Percentiles rank a stretch among this genome's conserved stretches.
phyloP scores from a whole-genome alignment of 2,329 filamentous ascomycete genomes.

The Pestalotiopsis sp. region DNA sequence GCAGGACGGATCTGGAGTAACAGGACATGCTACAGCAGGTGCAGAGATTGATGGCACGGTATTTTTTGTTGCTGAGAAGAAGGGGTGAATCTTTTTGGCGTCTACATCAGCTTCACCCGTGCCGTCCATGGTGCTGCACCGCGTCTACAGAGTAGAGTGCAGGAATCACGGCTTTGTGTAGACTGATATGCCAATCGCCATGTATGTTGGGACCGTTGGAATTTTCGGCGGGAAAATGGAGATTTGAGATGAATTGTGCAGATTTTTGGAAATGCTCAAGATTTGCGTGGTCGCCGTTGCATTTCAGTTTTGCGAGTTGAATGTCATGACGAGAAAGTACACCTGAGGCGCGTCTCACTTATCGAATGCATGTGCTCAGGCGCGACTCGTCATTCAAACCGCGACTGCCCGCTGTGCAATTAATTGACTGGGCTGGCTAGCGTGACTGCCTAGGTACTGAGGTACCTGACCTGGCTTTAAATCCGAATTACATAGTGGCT shows the following conservation, averaged over 20 bases:
- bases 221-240: too few relatives aligned
- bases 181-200: not conserved
- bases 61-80: conserved; percentile 44
- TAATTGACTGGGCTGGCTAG: not conserved
- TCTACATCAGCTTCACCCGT: conserved; percentile 29
- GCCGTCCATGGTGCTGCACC: conserved; percentile 46
- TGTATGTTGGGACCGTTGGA: not conserved
- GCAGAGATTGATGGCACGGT: conserved; percentile 16
- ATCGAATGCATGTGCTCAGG: not conserved
- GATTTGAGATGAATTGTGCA: too few relatives aligned
- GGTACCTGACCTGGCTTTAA: not conserved
- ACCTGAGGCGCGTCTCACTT: conserved; percentile 2
- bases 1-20: conserved; percentile 34
- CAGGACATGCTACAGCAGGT: conserved; percentile 21
- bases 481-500: not conserved
- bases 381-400: conserved; percentile 4
- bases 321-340: not conserved
- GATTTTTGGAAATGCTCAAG: too few relatives aligned
- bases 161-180: not conserved
- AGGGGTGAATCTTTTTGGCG: conserved; percentile 56
- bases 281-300: not conserved
- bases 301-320: not conserved
- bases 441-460: not conserved
- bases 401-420: conserved; percentile 7
- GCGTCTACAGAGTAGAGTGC: not conserved